Evolutionary conservation across 2,329 filamentous ascomycete species (phyloP).

Genomic region (Cladosporium velox): DNA sequence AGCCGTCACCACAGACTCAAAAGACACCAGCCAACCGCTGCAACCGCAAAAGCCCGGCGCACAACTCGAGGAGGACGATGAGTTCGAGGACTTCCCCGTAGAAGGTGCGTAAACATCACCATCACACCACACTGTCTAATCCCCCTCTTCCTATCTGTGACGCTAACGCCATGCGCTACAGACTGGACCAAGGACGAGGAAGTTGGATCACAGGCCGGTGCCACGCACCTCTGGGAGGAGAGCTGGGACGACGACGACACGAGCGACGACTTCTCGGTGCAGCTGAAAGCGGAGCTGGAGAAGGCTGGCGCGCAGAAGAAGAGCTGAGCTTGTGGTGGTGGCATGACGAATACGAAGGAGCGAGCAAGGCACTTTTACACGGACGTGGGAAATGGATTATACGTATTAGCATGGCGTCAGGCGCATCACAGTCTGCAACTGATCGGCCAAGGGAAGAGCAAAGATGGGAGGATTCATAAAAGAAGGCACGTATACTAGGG

Average conservation of each 20-base stretch:
- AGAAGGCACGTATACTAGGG: background rate
- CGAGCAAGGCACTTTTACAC: background rate
- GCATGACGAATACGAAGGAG: background rate
- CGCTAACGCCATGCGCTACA: slow-evolving; percentile 41
- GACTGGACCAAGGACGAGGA: slow-evolving; percentile 93
- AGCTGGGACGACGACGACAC: slow-evolving; percentile 99
- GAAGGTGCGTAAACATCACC: slow-evolving; percentile 66
- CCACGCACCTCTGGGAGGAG: slow-evolving; percentile 91
- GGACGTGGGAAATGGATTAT: background rate
- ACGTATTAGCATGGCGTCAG: slow-evolving; percentile 12
- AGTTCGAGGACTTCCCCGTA: slow-evolving; percentile 98
- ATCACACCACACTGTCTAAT: background rate
- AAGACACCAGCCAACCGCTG: slow-evolving; percentile 49
- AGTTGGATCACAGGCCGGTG: slow-evolving; percentile 63
- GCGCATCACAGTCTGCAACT: slow-evolving; percentile 2
- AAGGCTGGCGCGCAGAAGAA: slow-evolving; percentile 71
- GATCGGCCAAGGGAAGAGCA: background rate
- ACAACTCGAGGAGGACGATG: slow-evolving; percentile 91
- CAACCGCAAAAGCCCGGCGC: slow-evolving; percentile 64
- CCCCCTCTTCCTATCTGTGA: background rate
- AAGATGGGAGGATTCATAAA: background rate
- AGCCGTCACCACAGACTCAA: slow-evolving; percentile 41
- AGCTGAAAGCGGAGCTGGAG: slow-evolving; percentile 92
- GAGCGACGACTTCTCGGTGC: slow-evolving; percentile 91
- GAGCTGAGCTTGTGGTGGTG: slow-evolving; percentile 18